Percentiles rank a stretch among this genome's conserved stretches.
These are phyloP conservation scores for Samsoniella hepiali DNA, from an alignment of 2,329 filamentous ascomycete genomes.

Conservation along the genomic window DNA sequence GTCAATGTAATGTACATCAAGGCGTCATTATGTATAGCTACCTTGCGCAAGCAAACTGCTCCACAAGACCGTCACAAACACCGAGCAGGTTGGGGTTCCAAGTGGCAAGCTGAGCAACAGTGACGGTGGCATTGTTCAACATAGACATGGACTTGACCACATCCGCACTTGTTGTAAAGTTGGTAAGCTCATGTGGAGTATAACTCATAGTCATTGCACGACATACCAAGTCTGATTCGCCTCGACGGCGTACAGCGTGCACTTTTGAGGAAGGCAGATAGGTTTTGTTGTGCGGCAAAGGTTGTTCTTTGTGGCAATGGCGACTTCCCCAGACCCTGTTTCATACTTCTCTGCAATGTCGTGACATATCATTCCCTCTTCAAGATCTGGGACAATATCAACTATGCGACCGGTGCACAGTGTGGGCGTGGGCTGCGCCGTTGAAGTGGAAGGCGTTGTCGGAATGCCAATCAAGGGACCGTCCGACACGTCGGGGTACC, in stretches of 20 bases:
- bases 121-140: conserved; percentile 12
- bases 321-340: neutral
- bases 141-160: neutral
- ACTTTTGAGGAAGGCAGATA: neutral
- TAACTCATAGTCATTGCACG: too few species aligned
- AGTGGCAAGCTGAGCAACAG: conserved; percentile 6
- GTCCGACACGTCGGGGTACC: neutral
- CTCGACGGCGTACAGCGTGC: neutral
- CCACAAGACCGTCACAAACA: conserved; percentile 16
- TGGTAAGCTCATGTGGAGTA: too few species aligned
- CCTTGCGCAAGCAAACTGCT: conserved; percentile 17
- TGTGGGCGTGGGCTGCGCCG: neutral
- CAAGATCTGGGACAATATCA: neutral
- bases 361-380: neutral
- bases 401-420: neutral
- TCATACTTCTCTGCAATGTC: neutral
- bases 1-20: too few species aligned
- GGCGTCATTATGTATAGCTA: too few species aligned
- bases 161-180: neutral
- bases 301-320: neutral
- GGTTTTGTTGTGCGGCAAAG: neutral
- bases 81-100: conserved; percentile 19
- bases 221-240: neutral
- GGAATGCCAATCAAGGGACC: neutral
- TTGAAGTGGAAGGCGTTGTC: neutral